Base-by-base conservation (phyloP, 1,284 basidiomycete species). In the Leccinum griseonigrum region DNA sequence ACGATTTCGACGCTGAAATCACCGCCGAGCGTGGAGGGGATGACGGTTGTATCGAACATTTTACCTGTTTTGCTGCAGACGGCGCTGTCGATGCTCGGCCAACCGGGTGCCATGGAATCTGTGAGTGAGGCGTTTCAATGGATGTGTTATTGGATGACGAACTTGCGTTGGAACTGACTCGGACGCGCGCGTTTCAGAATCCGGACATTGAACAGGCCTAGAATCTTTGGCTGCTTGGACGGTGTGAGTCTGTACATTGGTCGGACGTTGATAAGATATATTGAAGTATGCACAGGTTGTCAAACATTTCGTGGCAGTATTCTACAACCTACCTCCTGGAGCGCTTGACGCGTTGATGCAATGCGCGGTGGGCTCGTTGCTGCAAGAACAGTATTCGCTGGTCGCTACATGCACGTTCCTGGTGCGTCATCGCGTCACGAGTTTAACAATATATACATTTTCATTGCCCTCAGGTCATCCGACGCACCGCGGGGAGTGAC, bases 381-480 rank as follows among this genome's bases (percentile, higher is more conserved):
- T 95, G 10, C 92, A 94, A 74, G 94, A 96, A 70, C 83, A 94
- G 48, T 96, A 95, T 74, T 94, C 92, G 0, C 78, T 96, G 7
- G 91, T 92, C 7, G 83, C 90, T 1, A 90, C 91, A 1, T 90
- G 89, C 66, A 89, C 84, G 52, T 96, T 95, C 74, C 76, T 95
- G 67, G 93, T 94, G 64, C 59, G 88, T 75, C n/a, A 22, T 22
- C 22, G 22, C 34, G 34, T 14, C 8, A 52, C 29, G 50, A 22
- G 36, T 55, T 62, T 51, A 67, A 8, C n/a, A 50, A 43, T 54
- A 14, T 46, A 22, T 22, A 10, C 43, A 46, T 28, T 28, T 51
- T 50, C 22, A 18, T 26, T n/a, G 11, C 14, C 40, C 1, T 18
- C 40, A 90, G 88, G 79, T 92, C n/a, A 81, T 92, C 58, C 85